Base-by-base conservation (phyloP, 2,329 filamentous ascomycete genomes). In the Talaromyces sp. region DNA sequence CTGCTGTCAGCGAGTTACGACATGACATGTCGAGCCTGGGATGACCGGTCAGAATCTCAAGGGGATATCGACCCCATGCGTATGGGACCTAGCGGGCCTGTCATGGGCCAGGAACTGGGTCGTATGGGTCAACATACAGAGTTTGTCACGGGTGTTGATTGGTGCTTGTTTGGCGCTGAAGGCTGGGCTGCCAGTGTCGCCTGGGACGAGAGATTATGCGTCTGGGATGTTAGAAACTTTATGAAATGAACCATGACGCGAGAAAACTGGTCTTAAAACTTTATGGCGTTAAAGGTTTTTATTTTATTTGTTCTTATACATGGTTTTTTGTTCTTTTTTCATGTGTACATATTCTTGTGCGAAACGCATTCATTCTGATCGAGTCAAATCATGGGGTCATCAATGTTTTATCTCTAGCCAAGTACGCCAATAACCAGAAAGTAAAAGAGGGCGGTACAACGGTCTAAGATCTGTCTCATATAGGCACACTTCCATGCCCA, bases 21-120 rank as follows among this genome's bases (percentile, higher is more conserved):
- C 77, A 99, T 99, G 95, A 96, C 91, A 5, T 96, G 95, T 67
- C 86, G 95, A 34, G 82, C 97, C 56, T 99, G 95, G 95, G 92
- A 88, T 10, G 95, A 98, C 72, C 90, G 87, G n/a, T 85, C 82
- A 40, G 66, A 75, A 69, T 65, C 78, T 8, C 69, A 69, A 28
- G 74, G 72, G 4, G 74, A 78, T 66, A 63, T 66, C 27, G 75
- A 78, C 65, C 40, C 70, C 6, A 76, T 77, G 75, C 74, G 72
- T 72, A 54, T 74, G 71, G 59, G 77, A 69, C 72, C 72, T 28
- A 57, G 74, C 65, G 68, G 81, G 8, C 70, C 75, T 42, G 65
- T 71, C 16, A 78, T 87, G 47, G 91, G 90, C 1, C 80, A 83
- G 28, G 88, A 96, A 75, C 79, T 96, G 68, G 93, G 92, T 3